Base-by-base conservation (phyloP, 1,139 yeast species). In the Magnusiomyces fungicola region DNA sequence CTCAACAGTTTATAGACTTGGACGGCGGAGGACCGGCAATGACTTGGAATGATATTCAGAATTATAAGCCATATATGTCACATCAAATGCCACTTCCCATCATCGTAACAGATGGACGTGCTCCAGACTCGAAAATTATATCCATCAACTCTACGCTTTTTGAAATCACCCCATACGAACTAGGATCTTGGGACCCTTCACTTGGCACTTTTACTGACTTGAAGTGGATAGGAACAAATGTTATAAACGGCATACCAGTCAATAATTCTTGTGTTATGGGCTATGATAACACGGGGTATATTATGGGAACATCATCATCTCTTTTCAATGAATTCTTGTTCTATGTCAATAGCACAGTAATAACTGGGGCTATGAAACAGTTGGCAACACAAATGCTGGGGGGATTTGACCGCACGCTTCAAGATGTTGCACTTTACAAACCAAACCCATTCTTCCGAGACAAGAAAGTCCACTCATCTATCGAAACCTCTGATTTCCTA, bases 71-170 rank as follows among this genome's bases (percentile, higher is more conserved):
- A 18, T 89, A 87, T 69, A 64, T 68, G 49, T 72, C 75, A 58
- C 82, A 79, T 56, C 71, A 76, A 48, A 85, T 87, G 89, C 97
- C 97, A 4, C 85, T 83, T 75, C 96, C 97, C 27, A 78, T 90
- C 54, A 78, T 86, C 44, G 88, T 88, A n/a, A 76, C 96, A 2
- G 86, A 83, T 63, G 95, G 95, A 50, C 79, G 96, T 69, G 75
- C 81, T 21, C 95, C 95, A 14, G 81, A 79, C 34, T 69, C 81
- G 5, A 48, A 42, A 33, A 57, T 65, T 45, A 46, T 68, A 29
- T 74, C 78, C 59, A 68, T 72, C 18, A 87, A 88, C 69, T 83
- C 95, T 10, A 85, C 96, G 1, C 76, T 83, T 21, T 83, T 86
- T 58, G 97, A 90, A 69, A 71, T 87, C 63, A 85, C 77, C 58